A percentile compares a stretch with the other conserved stretches of the same genome.
These are phyloP conservation scores for Colletotrichum destructivum DNA, from an alignment of 2,329 filamentous ascomycete species.

Conservation along the genomic window DNA sequence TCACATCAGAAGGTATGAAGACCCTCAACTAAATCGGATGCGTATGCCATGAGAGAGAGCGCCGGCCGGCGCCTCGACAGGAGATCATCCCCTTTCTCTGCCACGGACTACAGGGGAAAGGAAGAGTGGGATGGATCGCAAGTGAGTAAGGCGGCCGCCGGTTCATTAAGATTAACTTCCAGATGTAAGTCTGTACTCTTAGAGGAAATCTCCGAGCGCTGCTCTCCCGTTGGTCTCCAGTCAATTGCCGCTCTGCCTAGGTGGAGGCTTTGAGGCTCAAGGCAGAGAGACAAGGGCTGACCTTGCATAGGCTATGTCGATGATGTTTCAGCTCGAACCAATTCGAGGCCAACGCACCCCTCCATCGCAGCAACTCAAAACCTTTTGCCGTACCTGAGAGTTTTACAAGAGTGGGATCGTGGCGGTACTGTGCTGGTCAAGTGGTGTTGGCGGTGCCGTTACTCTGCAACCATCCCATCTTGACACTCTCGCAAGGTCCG, in stretches of 20 bases:
- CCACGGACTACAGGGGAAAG: conserved; percentile 12
- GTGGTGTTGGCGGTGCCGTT: conserved; percentile 21
- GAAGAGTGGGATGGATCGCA: conserved; percentile 3
- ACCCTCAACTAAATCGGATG: conserved; percentile 6
- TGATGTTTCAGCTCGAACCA: conserved; percentile 40
- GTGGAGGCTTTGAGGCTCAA: conserved; percentile 34
- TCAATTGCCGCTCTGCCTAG: conserved; percentile 24
- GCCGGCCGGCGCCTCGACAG: conserved; percentile 6
- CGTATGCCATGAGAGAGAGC: background rate
- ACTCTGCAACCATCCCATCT: conserved; percentile 30
- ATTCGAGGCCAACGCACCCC: conserved; percentile 34
- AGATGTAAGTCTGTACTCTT: background rate
- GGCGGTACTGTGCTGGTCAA: conserved; percentile 30
- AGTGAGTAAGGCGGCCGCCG: background rate
- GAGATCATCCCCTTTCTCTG: background rate
- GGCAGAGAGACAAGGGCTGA: conserved; percentile 33
- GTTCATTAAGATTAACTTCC: conserved; percentile 19
- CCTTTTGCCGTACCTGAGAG: conserved; percentile 30
- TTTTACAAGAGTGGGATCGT: conserved; percentile 38
- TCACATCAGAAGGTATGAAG: conserved; percentile 15
- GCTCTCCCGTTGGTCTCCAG: conserved; percentile 20
- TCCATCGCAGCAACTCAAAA: conserved; percentile 42
- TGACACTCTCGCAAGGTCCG: conserved; percentile 29
- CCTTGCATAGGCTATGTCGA: conserved; percentile 33
- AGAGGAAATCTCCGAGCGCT: conserved; percentile 31